Evolutionary conservation across 176 grass and related monocot species (phyloP).

Genomic region (Oropetium thomaeum): DNA sequence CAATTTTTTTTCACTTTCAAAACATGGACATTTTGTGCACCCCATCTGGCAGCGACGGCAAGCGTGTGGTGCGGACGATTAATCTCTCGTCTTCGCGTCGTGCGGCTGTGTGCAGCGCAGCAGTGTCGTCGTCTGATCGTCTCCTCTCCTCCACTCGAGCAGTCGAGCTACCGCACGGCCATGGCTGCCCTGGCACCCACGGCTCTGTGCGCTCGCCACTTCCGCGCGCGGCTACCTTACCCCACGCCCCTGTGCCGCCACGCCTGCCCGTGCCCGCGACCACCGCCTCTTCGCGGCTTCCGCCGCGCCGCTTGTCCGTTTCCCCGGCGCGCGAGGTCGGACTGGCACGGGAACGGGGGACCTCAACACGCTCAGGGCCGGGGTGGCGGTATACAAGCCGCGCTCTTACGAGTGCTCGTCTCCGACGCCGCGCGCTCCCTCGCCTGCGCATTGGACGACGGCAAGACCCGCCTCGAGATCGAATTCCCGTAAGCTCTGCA

Average conservation of each 20-base stretch:
- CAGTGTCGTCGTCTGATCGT: neutral
- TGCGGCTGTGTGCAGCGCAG: neutral
- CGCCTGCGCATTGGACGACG: constrained; percentile 63
- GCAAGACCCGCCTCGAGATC: constrained; percentile 83
- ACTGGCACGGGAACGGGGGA: neutral
- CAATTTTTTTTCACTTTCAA: too few species aligned
- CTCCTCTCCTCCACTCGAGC: neutral
- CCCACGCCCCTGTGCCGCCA: neutral
- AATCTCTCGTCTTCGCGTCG: neutral
- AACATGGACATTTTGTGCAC: too few species aligned
- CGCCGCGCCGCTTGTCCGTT: neutral
- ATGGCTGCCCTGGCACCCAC: constrained; percentile 27
- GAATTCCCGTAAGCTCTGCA: constrained; percentile 72
- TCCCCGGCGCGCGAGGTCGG: constrained; percentile 23
- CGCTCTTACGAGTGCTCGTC: constrained; percentile 89
- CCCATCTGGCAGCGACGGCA: neutral
- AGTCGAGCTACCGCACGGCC: neutral
- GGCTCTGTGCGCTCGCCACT: constrained; percentile 11
- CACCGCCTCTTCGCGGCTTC: constrained; percentile 6
- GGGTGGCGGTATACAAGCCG: constrained; percentile 82
- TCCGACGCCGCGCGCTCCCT: constrained; percentile 83
- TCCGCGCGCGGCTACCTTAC: neutral
- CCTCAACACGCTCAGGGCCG: constrained; percentile 29
- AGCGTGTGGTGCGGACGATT: neutral
- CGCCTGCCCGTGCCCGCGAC: neutral